Base-by-base conservation (phyloP, 257 asterid species). In the Eucommia ulmoides region DNA sequence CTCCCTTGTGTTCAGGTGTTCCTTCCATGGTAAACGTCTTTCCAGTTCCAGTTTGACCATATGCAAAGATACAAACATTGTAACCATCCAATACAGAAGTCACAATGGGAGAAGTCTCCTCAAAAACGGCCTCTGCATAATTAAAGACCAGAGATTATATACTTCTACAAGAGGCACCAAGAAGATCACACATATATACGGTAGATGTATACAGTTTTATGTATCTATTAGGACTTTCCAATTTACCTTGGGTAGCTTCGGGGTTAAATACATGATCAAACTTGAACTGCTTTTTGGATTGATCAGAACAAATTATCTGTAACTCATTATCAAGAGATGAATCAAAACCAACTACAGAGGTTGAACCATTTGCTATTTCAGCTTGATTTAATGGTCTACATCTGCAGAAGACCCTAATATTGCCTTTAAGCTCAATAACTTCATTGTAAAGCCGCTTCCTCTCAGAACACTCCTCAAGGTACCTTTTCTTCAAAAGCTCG, bases 21-120 rank as follows among this genome's bases (percentile, higher is more conserved):
- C 98, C 98, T 75, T 91, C 98, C 96, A 91, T 91, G 19, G 88
- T 82, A 47, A 76, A 82, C 23, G 93, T 82, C 68, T 82, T 82
- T 14, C 93, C 88, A 0, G 85, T 74, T 57, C 93, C 93, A 53
- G 89, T 79, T 74, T 91, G 96, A 23, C 96, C 98, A 23, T 91
- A 91, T 54, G 98, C 98, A 59, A 91, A 91, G 55, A 91, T 91
- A 67, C 98, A 91, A 3, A 83, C 96, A 46, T 91, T 91, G 72
- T 73, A 86, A 45, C 96, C 98, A 56, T 91, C 98, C 65, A 91
- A 64, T 61, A 91, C 98, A 20, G 96, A 91, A 53, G 94, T 77
- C 54, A 91, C 95, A 49, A 86, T 62, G 8, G 98, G 94, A 77
- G 68, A 62, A 24, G 98, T 86, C 73, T 86, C 80, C 20, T 22